phyloP scores from a whole-genome alignment of 2,329 filamentous ascomycete genomes.

The Chaetomiaceae sp. region DNA sequence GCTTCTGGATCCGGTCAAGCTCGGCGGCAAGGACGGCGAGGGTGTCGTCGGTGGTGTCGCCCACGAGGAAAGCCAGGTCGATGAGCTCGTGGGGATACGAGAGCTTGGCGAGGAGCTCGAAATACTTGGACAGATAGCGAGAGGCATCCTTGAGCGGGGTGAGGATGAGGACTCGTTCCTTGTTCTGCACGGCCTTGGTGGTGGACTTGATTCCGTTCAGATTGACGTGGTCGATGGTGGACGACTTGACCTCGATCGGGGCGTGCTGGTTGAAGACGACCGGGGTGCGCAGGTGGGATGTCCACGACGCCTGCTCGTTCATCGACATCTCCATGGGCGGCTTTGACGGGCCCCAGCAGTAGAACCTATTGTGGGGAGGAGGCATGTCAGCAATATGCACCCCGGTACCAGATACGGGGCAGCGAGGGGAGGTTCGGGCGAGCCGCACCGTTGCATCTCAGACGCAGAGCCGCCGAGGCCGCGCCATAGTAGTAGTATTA shows the following conservation, averaged over 20 bases:
- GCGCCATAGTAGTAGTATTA: constrained; percentile 81
- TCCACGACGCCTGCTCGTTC: constrained; percentile 89
- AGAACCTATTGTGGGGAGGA: constrained; percentile 60
- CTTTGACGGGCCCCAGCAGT: constrained; percentile 93
- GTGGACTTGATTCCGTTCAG: constrained; percentile 83
- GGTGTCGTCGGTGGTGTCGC: constrained; percentile 88
- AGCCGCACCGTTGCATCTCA: constrained; percentile 81
- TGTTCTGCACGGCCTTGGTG: constrained; percentile 68
- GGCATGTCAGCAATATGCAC: constrained; percentile 18
- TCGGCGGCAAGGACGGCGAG: constrained; percentile 80
- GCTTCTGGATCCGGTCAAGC: constrained; percentile 80
- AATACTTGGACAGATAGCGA: constrained; percentile 78
- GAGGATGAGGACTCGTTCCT: constrained; percentile 84
- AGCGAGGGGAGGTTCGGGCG: background rate
- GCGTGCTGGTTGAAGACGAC: constrained; percentile 96
- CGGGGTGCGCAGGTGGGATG: constrained; percentile 80
- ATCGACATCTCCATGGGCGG: constrained; percentile 92
- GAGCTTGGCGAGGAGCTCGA: constrained; percentile 83
- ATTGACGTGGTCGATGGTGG: constrained; percentile 72
- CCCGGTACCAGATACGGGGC: constrained; percentile 1
- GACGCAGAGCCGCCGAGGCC: constrained; percentile 73
- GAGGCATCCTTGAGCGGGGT: constrained; percentile 91
- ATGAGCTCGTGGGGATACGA: constrained; percentile 95
- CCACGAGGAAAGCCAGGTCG: constrained; percentile 89
- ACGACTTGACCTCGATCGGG: constrained; percentile 76